Conservation (phyloP, 2,329 filamentous ascomycete genomes). For the Coleophoma eucalyptorum region DNA sequence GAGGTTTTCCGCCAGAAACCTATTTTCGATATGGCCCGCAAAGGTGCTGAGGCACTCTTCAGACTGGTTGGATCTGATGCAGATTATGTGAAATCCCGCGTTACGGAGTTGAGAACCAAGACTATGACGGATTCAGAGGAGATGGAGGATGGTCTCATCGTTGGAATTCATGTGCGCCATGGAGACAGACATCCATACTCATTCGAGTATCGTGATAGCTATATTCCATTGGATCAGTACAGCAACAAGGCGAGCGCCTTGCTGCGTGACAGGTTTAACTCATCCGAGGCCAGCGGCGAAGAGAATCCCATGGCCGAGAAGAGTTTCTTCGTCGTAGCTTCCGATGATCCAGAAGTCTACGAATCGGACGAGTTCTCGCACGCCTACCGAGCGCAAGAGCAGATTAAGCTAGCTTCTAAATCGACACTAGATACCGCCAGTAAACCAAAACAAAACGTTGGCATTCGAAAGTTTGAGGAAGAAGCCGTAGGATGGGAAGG, state of each 20-base stretch:
- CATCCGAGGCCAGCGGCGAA: slow-evolving; percentile 24
- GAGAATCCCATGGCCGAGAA: slow-evolving; percentile 33
- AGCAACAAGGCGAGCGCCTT: slow-evolving; percentile 53
- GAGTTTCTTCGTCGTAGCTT: slow-evolving; percentile 62
- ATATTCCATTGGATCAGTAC: slow-evolving; percentile 72
- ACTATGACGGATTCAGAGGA: slow-evolving; percentile 36
- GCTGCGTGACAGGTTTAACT: slow-evolving; percentile 45
- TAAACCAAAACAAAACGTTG: slow-evolving; percentile 25
- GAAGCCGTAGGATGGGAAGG: slow-evolving; percentile 84
- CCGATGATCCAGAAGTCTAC: slow-evolving; percentile 77
- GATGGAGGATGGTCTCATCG: slow-evolving; percentile 43
- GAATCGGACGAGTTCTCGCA: slow-evolving; percentile 57
- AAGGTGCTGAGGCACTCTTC: slow-evolving; percentile 73
- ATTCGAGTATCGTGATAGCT: slow-evolving; percentile 71
- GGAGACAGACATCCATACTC: slow-evolving; percentile 77
- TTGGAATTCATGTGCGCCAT: slow-evolving; percentile 77
- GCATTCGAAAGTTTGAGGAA: slow-evolving; percentile 65
- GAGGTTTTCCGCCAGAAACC: slow-evolving; percentile 49
- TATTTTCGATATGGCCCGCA: slow-evolving; percentile 64
- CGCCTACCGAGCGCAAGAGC: slow-evolving; percentile 64
- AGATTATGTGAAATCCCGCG: slow-evolving; percentile 57
- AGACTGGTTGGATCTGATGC: slow-evolving; percentile 62
- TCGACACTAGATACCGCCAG: slow-evolving; percentile 34
- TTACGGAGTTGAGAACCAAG: slow-evolving; percentile 49
- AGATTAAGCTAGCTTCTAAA: slow-evolving; percentile 72